These are phyloP conservation scores for Sporothrix euskadiensis DNA, from an alignment of 2,329 filamentous ascomycete species.

Conservation along the genomic window DNA sequence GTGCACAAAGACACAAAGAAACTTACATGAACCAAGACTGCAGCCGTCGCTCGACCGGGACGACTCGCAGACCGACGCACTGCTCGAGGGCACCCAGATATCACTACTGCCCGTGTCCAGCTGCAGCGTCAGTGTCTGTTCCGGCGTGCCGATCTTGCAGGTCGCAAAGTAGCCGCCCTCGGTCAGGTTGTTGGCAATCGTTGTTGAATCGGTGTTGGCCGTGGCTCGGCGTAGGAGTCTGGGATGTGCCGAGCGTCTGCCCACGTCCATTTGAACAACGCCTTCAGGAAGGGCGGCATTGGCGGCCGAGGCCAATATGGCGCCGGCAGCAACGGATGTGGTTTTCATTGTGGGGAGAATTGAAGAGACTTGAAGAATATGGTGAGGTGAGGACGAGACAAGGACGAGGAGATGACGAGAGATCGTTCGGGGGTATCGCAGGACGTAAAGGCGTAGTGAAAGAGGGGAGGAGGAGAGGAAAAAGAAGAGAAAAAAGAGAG, in stretches of 20 bases:
- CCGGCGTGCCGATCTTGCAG: conserved; percentile 58
- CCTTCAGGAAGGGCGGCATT: conserved; percentile 33
- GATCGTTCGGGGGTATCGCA: not conserved
- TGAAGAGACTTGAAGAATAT: not conserved
- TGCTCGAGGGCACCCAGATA: conserved; percentile 57
- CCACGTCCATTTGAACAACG: conserved; percentile 53
- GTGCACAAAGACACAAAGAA: no score
- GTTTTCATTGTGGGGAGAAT: conserved; percentile 35
- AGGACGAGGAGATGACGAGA: not conserved
- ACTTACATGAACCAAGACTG: conserved; percentile 36
- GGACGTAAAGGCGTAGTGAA: not conserved
- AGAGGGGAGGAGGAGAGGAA: not conserved
- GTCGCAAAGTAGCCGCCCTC: conserved; percentile 59
- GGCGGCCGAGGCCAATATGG: conserved; percentile 34
- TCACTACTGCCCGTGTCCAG: conserved; percentile 68
- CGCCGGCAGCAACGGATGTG: conserved; percentile 32
- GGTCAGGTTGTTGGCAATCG: conserved; percentile 48
- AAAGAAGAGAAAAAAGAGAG: not conserved
- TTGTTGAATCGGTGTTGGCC: conserved; percentile 43
- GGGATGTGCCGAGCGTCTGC: conserved; percentile 40
- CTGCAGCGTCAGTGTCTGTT: conserved; percentile 58
- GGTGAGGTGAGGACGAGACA: not conserved
- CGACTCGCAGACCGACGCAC: conserved; percentile 45
- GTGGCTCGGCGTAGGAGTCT: conserved; percentile 44
- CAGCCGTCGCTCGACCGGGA: conserved; percentile 33